Conservation (phyloP, 441 rosid genomes). For the Arabidopsis lyrata region DNA sequence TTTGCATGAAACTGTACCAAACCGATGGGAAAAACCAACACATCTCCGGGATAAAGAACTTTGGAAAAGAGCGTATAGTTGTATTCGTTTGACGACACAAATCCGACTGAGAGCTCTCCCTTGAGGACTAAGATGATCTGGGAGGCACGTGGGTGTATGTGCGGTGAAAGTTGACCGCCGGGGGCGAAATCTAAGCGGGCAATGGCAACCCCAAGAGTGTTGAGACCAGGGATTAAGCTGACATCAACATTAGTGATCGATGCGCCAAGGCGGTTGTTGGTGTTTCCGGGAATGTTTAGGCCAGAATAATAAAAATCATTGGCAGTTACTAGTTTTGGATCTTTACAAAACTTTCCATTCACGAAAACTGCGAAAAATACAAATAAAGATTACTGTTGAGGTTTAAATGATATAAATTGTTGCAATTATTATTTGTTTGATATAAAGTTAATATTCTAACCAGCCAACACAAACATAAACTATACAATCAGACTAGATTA, state of each 20-base stretch:
- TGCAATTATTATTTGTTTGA: too few species aligned
- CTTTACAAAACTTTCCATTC: conserved; percentile 57
- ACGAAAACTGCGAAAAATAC: conserved; percentile 43
- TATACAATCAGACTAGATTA: too few species aligned
- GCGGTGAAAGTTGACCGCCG: conserved; percentile 57
- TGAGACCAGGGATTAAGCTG: not conserved
- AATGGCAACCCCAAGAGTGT: conserved; percentile 21
- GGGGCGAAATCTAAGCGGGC: conserved; percentile 52
- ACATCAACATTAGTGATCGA: conserved; percentile 11
- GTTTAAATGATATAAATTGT: too few species aligned
- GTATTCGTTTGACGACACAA: conserved; percentile 48
- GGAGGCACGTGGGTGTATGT: conserved; percentile 51
- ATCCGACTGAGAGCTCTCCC: conserved; percentile 54
- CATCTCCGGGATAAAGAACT: conserved; percentile 46
- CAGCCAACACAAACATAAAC: too few species aligned
- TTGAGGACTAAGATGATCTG: conserved; percentile 46
- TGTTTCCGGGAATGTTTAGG: conserved; percentile 44
- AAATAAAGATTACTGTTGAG: not conserved
- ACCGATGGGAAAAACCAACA: conserved; percentile 47
- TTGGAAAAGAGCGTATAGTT: conserved; percentile 31
- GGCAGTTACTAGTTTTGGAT: conserved; percentile 46
- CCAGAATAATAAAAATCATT: conserved; percentile 51
- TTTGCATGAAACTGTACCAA: conserved; percentile 50
- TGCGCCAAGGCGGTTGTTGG: conserved; percentile 42
- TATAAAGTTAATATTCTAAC: too few species aligned